Evolutionary conservation across 257 asterid species (phyloP).

Genomic region (Echium plantagineum): DNA sequence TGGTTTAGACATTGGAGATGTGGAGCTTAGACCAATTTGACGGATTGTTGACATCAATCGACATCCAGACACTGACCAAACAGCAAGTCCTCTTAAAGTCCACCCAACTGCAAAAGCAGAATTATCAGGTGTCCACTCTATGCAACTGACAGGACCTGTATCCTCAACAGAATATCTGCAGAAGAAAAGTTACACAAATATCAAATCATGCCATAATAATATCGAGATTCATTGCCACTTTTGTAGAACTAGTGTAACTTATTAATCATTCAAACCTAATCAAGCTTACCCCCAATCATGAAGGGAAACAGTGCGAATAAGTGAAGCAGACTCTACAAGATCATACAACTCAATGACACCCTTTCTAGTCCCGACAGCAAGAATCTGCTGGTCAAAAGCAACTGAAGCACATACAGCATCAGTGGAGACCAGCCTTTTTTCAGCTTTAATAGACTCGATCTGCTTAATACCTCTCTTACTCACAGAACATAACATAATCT

Average conservation of each 20-base stretch:
- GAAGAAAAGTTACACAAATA: constrained; percentile 8
- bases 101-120: constrained; percentile 99
- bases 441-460: constrained; percentile 53
- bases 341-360: constrained; percentile 88
- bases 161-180: constrained; percentile 85
- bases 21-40: constrained; percentile 82
- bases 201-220: constrained; percentile 3
- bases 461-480: constrained; percentile 85
- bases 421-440: constrained; percentile 56
- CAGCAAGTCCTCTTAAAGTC: constrained; percentile 91
- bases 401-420: constrained; percentile 82
- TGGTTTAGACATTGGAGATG: constrained; percentile 82
- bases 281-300: constrained; percentile 92
- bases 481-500: constrained; percentile 62
- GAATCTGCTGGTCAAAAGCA: constrained; percentile 92
- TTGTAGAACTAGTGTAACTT: background rate
- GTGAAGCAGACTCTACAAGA: constrained; percentile 65
- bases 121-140: constrained; percentile 95
- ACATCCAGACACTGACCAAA: constrained; percentile 99
- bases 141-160: constrained; percentile 92
- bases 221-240: background rate
- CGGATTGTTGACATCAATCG: constrained; percentile 97
- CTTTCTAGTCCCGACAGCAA: constrained; percentile 85
- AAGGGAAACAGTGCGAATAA: constrained; percentile 75
- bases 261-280: background rate